Evolutionary conservation across 768 basidiomycete genomes (phyloP).

Genomic region (Russula emetica): DNA sequence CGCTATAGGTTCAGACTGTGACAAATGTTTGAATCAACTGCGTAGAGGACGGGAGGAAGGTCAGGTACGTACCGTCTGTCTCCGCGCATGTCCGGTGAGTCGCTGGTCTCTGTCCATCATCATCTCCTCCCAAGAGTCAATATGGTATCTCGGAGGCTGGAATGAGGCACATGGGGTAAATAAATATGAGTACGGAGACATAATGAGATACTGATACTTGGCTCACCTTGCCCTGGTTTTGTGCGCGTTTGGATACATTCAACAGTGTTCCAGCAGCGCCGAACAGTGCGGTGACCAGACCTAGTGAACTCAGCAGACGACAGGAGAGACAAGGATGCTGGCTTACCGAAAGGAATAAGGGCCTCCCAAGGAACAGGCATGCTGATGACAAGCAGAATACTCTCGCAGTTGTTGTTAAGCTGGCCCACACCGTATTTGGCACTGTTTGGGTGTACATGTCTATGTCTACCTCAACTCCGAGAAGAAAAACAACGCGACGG

Average conservation of each 20-base stretch:
- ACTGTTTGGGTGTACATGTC: slow-evolving; percentile 10
- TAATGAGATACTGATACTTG: background rate
- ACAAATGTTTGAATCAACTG: background rate
- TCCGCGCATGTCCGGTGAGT: slow-evolving; percentile 80
- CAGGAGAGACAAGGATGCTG: background rate
- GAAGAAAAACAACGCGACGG: slow-evolving; percentile 3
- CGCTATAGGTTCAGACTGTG: slow-evolving; percentile 61
- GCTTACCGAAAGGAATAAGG: slow-evolving; percentile 86
- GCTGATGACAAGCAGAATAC: slow-evolving; percentile 27
- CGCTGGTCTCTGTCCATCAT: slow-evolving; percentile 92
- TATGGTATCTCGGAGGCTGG: slow-evolving; percentile 76
- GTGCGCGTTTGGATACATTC: slow-evolving; percentile 67
- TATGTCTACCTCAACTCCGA: background rate
- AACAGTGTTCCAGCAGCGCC: slow-evolving; percentile 86
- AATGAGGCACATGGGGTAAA: background rate
- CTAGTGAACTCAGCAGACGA: slow-evolving; percentile 37
- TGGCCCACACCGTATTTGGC: slow-evolving; percentile 9
- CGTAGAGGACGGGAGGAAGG: background rate
- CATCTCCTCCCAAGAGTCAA: slow-evolving; percentile 92
- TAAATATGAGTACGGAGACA: slow-evolving; percentile 7
- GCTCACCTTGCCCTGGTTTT: slow-evolving; percentile 87
- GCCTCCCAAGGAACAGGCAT: slow-evolving; percentile 99
- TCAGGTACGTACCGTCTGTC: slow-evolving; percentile 66
- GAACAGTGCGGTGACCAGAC: slow-evolving; percentile 83
- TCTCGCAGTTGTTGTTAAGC: too few relatives aligned